phyloP scores from a whole-genome alignment of 768 basidiomycete genomes.

The Lactifluus pinguis region DNA sequence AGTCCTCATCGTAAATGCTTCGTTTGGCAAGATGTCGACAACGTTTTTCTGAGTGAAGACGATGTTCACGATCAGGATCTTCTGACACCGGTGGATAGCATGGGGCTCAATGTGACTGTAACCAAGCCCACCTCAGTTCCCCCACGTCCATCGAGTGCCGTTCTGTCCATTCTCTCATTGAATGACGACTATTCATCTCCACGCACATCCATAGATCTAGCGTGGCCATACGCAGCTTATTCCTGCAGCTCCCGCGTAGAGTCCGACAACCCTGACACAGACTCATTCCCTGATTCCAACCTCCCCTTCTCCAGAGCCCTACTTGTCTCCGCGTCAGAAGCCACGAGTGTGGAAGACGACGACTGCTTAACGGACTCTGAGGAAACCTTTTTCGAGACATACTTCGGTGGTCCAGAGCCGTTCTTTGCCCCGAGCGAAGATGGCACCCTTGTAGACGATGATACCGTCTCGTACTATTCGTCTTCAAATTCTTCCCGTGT shows the following conservation, averaged over 20 bases:
- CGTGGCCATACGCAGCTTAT: conserved; percentile 10
- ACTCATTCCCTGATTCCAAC: background rate
- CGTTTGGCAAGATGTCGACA: conserved; percentile 17
- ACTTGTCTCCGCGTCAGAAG: conserved; percentile 20
- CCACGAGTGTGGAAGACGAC: conserved; percentile 18
- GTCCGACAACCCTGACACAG: conserved; percentile 11
- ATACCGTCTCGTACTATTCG: background rate
- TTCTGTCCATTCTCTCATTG: conserved; percentile 20
- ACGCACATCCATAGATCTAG: conserved; percentile 21
- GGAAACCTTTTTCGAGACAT: conserved; percentile 33
- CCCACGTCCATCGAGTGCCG: conserved; percentile 20
- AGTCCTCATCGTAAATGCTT: conserved; percentile 23
- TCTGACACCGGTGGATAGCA: background rate
- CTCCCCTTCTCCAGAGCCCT: conserved; percentile 3
- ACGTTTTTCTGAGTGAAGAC: conserved; percentile 4
- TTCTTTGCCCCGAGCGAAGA: background rate
- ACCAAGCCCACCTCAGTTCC: conserved; percentile 10
- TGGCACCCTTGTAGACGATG: background rate
- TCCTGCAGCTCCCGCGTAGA: conserved; percentile 13
- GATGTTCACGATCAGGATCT: conserved; percentile 4
- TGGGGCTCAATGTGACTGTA: background rate
- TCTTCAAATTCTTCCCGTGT: background rate
- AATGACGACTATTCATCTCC: conserved; percentile 23
- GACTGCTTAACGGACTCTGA: conserved; percentile 20
- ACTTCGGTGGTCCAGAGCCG: conserved; percentile 30